These are phyloP conservation scores for Tremella mesenterica DNA, from an alignment of 768 basidiomycete genomes.

Conservation along the genomic window DNA sequence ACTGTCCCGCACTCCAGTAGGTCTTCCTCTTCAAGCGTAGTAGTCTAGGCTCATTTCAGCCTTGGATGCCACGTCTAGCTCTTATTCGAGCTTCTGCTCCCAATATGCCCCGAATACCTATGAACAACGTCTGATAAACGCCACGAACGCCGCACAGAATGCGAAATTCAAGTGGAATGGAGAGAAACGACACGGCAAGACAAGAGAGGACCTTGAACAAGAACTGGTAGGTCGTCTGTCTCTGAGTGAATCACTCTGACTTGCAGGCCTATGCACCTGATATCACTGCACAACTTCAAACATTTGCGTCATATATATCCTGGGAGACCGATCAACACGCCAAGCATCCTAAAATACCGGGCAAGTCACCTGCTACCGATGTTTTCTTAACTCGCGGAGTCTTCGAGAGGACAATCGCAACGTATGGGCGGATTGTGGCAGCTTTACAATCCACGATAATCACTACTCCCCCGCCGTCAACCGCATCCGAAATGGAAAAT, in stretches of 20 bases:
- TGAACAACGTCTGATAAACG: slow-evolving; percentile 63
- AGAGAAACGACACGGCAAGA: slow-evolving; percentile 56
- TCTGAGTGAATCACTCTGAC: background rate
- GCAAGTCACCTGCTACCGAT: slow-evolving; percentile 12
- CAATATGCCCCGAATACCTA: slow-evolving; percentile 66
- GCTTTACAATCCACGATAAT: background rate
- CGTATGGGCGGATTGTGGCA: slow-evolving; percentile 7
- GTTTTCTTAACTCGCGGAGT: slow-evolving; percentile 12
- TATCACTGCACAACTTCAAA: background rate
- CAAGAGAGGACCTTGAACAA: slow-evolving; percentile 30
- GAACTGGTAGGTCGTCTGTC: slow-evolving; percentile 12
- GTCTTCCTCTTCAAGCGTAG: background rate
- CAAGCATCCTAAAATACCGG: slow-evolving; percentile 6
- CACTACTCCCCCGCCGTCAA: too few species aligned
- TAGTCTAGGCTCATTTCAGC: slow-evolving; percentile 47
- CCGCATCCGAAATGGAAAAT: too few species aligned
- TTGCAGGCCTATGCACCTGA: background rate
- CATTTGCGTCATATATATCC: slow-evolving; percentile 17
- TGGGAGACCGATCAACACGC: slow-evolving; percentile 33
- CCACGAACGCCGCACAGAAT: slow-evolving; percentile 61
- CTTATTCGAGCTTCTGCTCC: slow-evolving; percentile 84
- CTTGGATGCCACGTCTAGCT: slow-evolving; percentile 69
- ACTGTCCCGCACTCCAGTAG: slow-evolving; percentile 20
- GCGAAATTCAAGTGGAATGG: slow-evolving; percentile 56
- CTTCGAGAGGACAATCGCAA: slow-evolving; percentile 24